These are phyloP conservation scores for Acacia confusa DNA, from an alignment of 306 rosid species.

Conservation along the genomic window DNA sequence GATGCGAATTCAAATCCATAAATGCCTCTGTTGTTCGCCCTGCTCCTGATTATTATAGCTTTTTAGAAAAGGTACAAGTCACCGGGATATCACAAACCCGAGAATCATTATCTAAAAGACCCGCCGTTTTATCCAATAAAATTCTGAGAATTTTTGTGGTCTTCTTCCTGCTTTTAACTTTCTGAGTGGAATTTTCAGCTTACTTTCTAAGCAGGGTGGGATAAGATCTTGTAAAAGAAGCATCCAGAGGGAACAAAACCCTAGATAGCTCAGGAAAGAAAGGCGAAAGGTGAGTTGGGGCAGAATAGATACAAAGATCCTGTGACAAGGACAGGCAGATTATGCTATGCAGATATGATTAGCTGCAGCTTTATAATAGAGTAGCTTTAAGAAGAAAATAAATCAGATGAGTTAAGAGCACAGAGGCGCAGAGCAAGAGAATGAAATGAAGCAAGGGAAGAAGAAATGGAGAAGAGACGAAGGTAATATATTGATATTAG, in stretches of 20 bases:
- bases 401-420: conserved; percentile 22
- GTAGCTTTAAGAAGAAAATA: conserved; percentile 36
- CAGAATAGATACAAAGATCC: conserved; percentile 27
- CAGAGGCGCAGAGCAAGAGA: neutral
- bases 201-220: conserved; percentile 63
- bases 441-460: neutral
- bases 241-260: conserved; percentile 35
- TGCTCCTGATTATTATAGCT: neutral
- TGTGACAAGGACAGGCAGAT: conserved; percentile 27
- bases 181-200: conserved; percentile 47
- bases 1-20: conserved; percentile 68
- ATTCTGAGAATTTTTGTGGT: conserved; percentile 39
- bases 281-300: conserved; percentile 29
- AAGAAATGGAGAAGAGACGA: neutral
- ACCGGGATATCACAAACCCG: conserved; percentile 24
- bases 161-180: conserved; percentile 37
- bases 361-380: conserved; percentile 23
- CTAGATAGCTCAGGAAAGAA: conserved; percentile 32
- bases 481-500: conserved; percentile 7
- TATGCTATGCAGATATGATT: neutral
- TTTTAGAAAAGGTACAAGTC: conserved; percentile 34
- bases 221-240: conserved; percentile 91
- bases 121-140: conserved; percentile 33
- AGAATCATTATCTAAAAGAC: conserved; percentile 40
- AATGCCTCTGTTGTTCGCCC: conserved; percentile 1